Conservation (phyloP, 2,329 filamentous ascomycete genomes). For the Fusarium oligoseptatum region DNA sequence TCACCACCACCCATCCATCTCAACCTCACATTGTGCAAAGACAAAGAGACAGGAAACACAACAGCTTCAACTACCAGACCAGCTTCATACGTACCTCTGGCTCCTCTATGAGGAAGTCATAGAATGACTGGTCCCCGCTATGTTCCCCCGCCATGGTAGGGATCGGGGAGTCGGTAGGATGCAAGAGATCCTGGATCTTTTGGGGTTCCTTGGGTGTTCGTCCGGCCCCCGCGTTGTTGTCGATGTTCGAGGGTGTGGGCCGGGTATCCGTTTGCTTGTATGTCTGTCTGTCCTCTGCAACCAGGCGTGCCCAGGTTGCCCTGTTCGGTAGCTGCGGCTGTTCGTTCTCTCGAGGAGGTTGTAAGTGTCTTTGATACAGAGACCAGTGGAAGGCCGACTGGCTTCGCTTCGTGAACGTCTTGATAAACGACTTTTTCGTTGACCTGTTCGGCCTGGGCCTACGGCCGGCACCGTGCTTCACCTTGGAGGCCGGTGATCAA, state of each 20-base stretch:
- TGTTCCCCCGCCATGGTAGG: constrained; percentile 44
- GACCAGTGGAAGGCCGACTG: constrained; percentile 14
- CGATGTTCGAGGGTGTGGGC: constrained; percentile 16
- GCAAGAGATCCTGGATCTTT: constrained; percentile 20
- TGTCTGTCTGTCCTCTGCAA: constrained; percentile 12
- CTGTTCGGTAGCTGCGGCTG: constrained; percentile 18
- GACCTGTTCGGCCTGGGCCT: constrained; percentile 35
- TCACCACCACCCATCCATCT: constrained; percentile 13
- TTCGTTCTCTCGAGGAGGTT: constrained; percentile 8
- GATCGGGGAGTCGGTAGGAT: constrained; percentile 22
- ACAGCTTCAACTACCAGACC: not conserved
- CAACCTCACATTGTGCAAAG: constrained; percentile 26
- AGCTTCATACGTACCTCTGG: constrained; percentile 41
- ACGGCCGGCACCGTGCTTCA: constrained; percentile 39
- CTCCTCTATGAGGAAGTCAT: constrained; percentile 49
- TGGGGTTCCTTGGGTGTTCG: constrained; percentile 21
- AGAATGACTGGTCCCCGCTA: constrained; percentile 44
- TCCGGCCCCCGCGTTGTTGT: constrained; percentile 22
- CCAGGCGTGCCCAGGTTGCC: constrained; percentile 21
- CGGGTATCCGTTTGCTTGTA: constrained; percentile 15
- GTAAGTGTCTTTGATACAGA: constrained; percentile 10
- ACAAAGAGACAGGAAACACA: constrained; percentile 24
- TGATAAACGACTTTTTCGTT: constrained; percentile 34
- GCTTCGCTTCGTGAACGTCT: constrained; percentile 33
- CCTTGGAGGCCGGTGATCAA: constrained; percentile 34